Evolutionary conservation across 1,139 yeast genomes (phyloP).

Genomic region (Zygosaccharomyces sapae): DNA sequence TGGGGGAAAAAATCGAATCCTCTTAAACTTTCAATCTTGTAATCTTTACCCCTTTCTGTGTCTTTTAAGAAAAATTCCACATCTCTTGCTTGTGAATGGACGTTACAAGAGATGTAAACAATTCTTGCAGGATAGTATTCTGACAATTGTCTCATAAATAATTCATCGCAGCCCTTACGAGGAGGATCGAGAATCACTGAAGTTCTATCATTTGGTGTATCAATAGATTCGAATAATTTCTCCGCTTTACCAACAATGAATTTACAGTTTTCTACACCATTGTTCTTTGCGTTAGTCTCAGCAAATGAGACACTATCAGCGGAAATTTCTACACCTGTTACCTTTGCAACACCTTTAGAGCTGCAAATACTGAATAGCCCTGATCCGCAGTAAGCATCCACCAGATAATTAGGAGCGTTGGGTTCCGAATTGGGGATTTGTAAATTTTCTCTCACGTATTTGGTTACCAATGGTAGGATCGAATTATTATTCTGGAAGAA

Average conservation of each 20-base stretch:
- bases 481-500: constrained; percentile 95
- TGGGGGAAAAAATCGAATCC: constrained; percentile 98
- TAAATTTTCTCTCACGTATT: constrained; percentile 71
- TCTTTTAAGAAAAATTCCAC: constrained; percentile 73
- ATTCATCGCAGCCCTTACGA: constrained; percentile 91
- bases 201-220: constrained; percentile 69
- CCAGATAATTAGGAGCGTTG: constrained; percentile 51
- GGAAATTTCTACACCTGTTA: constrained; percentile 91
- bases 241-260: constrained; percentile 94
- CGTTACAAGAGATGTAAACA: constrained; percentile 93
- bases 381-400: constrained; percentile 97
- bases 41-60: constrained; percentile 58
- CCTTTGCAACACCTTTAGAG: constrained; percentile 70
- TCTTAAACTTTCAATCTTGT: constrained; percentile 72
- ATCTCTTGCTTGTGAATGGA: constrained; percentile 95
- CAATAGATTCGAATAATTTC: constrained; percentile 73
- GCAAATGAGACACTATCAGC: constrained; percentile 92
- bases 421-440: constrained; percentile 45
- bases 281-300: constrained; percentile 67
- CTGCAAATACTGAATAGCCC: constrained; percentile 90
- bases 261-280: constrained; percentile 69
- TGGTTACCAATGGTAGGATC: constrained; percentile 75
- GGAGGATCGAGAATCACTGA: constrained; percentile 95
- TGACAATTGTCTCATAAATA: constrained; percentile 77
- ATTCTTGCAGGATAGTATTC: constrained; percentile 79